Evolutionary conservation across 129 eudicot species (phyloP).

Genomic region (Flaveria ramosissima): DNA sequence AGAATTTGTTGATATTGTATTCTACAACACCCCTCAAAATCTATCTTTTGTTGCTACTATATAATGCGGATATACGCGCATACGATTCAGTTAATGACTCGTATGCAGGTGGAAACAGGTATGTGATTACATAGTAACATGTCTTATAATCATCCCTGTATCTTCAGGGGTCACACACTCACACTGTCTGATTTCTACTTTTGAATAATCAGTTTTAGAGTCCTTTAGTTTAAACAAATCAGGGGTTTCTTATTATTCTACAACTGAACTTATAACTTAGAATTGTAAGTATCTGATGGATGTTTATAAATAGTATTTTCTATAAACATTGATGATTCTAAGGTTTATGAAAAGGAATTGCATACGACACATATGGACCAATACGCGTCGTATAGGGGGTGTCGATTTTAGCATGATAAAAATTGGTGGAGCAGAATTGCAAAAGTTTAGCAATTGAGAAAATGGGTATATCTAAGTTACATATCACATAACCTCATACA

Average conservation of each 20-base stretch:
- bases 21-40: neutral
- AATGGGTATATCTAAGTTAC: neutral
- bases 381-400: too few species aligned
- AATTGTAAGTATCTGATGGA: too few species aligned
- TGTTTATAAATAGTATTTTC: too few species aligned
- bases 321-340: too few species aligned
- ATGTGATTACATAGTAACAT: neutral
- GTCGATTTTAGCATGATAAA: too few species aligned
- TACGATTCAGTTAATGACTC: neutral
- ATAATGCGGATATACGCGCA: neutral
- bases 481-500: neutral
- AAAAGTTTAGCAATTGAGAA: neutral
- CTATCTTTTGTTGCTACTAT: neutral
- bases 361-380: too few species aligned
- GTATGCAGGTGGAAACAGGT: neutral
- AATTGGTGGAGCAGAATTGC: neutral
- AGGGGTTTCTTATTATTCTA: neutral
- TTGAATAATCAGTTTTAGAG: too few species aligned
- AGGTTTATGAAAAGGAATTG: too few species aligned
- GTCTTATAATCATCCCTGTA: neutral
- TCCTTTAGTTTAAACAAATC: too few species aligned
- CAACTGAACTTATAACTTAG: too few species aligned
- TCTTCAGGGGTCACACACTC: neutral
- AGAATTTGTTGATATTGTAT: conserved; percentile 13
- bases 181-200: neutral